These are phyloP conservation scores for Castanea crenata DNA, from an alignment of 306 rosid genomes.

Conservation along the genomic window DNA sequence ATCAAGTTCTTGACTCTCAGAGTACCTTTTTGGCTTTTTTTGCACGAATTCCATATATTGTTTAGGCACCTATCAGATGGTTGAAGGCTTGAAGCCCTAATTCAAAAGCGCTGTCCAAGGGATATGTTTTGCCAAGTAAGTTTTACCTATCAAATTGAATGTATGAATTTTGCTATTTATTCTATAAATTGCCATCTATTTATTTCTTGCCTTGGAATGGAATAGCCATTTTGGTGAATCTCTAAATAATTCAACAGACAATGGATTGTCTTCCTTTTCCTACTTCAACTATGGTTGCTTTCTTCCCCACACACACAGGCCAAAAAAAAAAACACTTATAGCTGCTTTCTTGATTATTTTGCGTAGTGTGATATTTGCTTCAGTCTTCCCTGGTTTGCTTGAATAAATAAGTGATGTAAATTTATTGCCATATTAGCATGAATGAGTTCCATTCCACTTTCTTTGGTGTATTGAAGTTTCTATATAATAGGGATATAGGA, in stretches of 20 bases:
- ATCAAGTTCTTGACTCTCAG: no score
- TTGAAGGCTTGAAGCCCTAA: no score
- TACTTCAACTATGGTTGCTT: neutral
- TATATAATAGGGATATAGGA: neutral
- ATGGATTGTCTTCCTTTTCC: neutral
- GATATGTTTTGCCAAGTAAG: neutral
- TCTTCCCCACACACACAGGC: neutral
- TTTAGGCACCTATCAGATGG: neutral
- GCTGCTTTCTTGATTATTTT: neutral
- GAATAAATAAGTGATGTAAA: neutral
- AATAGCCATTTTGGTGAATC: neutral
- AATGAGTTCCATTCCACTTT: neutral
- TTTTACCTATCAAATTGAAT: neutral
- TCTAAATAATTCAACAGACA: neutral
- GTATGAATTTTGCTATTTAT: neutral
- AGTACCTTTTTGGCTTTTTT: neutral
- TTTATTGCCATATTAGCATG: neutral
- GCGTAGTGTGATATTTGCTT: neutral
- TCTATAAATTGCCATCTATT: neutral
- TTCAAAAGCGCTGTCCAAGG: neutral
- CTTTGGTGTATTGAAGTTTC: neutral
- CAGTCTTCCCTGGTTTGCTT: neutral
- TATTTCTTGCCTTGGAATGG: neutral
- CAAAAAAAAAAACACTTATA: no score
- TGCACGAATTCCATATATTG: neutral